Base-by-base conservation (phyloP, 768 basidiomycete genomes). In the Pleurotus cornucopiae region DNA sequence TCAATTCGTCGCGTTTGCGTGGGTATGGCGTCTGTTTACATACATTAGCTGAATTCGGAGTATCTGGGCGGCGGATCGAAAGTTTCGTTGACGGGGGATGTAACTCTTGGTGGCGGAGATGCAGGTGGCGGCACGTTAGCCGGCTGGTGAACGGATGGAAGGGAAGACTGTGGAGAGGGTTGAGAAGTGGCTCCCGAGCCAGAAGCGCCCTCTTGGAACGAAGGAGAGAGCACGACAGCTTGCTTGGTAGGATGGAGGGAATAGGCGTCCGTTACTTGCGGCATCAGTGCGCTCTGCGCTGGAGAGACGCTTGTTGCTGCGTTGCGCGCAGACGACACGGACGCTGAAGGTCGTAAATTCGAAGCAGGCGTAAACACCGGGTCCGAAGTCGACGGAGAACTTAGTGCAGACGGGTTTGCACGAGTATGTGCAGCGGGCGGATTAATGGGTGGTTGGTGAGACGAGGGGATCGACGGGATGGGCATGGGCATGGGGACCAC, bases 61-160 rank as follows among this genome's bases (percentile, higher is more conserved):
- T 53, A 53, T 25, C 51, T 39, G 9, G 51, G 51, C 23, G 51
- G 51, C n/a, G 51, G 51, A 23, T 53, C 51, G 12, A 7, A 47
- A 14, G 20, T 38, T 4, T 34, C 39, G 12, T 11, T 38, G 23
- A 16, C 51, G 6, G 51, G 51, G 26, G 51, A 53, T 5, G 39
- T 53, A 18, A 53, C 51, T 53, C 51, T 53, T 14, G 51, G 51
- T 6, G 51, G 51, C 0, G 51, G 51, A 6, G 51, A 53, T 9
- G 51, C 18, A 9, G 18, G 51, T 12, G 51, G 38, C 4, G 9
- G 46, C 46, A 25, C 13, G 16, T 40, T 37, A 3, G n/a, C n/a
- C 13, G 12, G 51, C 18, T 16, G 46, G 23, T 47, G 46, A 25
- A 47, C 7, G 13, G n/a, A 2, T 7, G 37, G 51, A 12, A n/a